Evolutionary conservation across 1,284 basidiomycete species (phyloP).

Genomic region (Boletus calvinii): DNA sequence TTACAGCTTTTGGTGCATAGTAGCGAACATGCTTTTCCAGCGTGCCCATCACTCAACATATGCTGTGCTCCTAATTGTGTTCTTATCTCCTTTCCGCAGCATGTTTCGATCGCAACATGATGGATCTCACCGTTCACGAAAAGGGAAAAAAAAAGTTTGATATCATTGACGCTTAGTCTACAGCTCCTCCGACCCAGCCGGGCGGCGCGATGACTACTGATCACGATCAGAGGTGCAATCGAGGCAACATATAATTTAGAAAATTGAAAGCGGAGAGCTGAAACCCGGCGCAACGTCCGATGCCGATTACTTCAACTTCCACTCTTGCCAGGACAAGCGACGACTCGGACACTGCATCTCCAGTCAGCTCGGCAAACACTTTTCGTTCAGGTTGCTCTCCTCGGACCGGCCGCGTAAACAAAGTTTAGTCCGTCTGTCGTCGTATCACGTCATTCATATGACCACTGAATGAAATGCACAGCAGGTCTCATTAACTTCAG

Average conservation of each 20-base stretch:
- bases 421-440: slow-evolving; percentile 27
- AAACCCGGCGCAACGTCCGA: slow-evolving; percentile 16
- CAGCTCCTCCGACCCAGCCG: slow-evolving; percentile 14
- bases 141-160: slow-evolving; percentile 17
- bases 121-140: slow-evolving; percentile 10
- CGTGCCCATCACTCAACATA: slow-evolving; percentile 30
- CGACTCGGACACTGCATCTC: not conserved
- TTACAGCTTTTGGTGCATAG: slow-evolving; percentile 17
- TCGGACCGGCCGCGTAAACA: slow-evolving; percentile 25
- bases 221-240: slow-evolving; percentile 19
- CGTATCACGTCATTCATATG: slow-evolving; percentile 34
- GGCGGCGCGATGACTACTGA: slow-evolving; percentile 13
- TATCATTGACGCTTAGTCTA: slow-evolving; percentile 3
- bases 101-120: slow-evolving; percentile 18
- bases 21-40: slow-evolving; percentile 28
- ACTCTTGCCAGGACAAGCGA: slow-evolving; percentile 18
- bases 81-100: slow-evolving; percentile 32
- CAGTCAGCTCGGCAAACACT: slow-evolving; percentile 14
- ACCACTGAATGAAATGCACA: slow-evolving; percentile 19
- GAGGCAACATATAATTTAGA: slow-evolving; percentile 6
- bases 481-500: slow-evolving; percentile 16
- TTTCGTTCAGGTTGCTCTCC: slow-evolving; percentile 7
- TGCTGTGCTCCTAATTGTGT: slow-evolving; percentile 26
- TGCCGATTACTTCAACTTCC: slow-evolving; percentile 17
- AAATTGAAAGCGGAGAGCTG: slow-evolving; percentile 1